Evolutionary conservation across 495 filamentous ascomycete genomes (phyloP), one percentile per base, ranked within the genome.

Genomic region (Immersiella caudata): DNA sequence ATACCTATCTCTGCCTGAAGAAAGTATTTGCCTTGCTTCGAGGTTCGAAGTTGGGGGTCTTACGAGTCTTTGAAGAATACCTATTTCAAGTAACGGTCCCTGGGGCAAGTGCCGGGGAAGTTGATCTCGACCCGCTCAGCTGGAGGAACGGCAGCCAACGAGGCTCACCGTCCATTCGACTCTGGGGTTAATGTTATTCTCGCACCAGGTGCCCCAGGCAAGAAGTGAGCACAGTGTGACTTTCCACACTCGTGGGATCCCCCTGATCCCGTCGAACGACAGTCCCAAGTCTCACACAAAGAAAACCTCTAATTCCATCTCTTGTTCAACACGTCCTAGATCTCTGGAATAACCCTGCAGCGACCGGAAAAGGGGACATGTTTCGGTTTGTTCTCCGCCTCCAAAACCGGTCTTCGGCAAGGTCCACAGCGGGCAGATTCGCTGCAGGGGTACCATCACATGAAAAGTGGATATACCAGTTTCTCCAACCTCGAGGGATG

Each of bases 301-400:
- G 52, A 55, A 52, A n/a, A 54, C 50, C 50, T 36, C 33, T 46
- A 12, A 46, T 46, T 18, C 11, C 16, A 46, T 46, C 40, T 2
- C 5, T 46, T 12, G 40, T 46, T 46, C 40, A 46, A 46, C n/a
- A 12, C 9, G 16, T 14, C 11, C 40, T 12, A 12, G 40, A 46
- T 55, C 21, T 12, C 20, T 6, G 14, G 52, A 24, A 22, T 22
- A 20, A 22, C 20, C 20, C 20, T 4, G 20, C 52, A 26, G 22
- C 21, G 3, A 6, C n/a, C 21, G 22, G 22, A 55, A 55, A 26
- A 33, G 29, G 52, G 6, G n/a, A 46, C 40, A 18, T 18, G 52
- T 55, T 55, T 55, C 52, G 52, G 24, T 55, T 54, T 55, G 21
- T 55, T 22, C 52, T 55, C 24, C 21, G 52, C 52, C 52, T 11